These are phyloP conservation scores for Fusarium chlamydosporum DNA, from an alignment of 2,329 filamentous ascomycete species.

Conservation along the genomic window DNA sequence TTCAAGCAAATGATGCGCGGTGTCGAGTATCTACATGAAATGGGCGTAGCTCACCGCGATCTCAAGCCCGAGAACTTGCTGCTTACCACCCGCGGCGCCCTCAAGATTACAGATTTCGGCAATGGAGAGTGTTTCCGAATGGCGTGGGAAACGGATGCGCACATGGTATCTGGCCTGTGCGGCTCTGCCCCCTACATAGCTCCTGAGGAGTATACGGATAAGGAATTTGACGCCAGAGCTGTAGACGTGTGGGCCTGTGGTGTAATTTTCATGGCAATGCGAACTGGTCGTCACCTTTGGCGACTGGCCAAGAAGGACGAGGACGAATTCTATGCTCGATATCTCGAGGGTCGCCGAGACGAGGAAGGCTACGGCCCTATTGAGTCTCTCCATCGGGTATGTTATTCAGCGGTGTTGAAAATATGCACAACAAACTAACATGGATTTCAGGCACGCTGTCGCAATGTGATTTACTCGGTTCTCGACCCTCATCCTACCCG, in stretches of 20 bases:
- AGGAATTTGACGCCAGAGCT: conserved; percentile 96
- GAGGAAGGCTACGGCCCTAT: conserved; percentile 97
- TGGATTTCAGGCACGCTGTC: conserved; percentile 82
- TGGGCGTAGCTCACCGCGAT: conserved; percentile 97
- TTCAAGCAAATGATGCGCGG: conserved; percentile 99
- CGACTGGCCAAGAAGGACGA: conserved; percentile 96
- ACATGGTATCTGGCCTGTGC: conserved; percentile 97
- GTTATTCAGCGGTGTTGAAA: conserved; percentile 54
- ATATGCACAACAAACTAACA: conserved; percentile 31
- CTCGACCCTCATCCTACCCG: conserved; percentile 93
- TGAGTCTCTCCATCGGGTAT: conserved; percentile 92
- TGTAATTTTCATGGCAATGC: conserved; percentile 99
- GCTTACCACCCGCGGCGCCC: conserved; percentile 88
- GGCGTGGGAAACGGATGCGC: conserved; percentile 98
- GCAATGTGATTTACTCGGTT: conserved; percentile 99
- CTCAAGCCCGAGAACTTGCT: conserved; percentile 97
- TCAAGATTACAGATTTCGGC: conserved; percentile 99
- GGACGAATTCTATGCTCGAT: conserved; percentile 96
- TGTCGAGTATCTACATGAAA: conserved; percentile 99
- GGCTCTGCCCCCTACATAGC: conserved; percentile 98
- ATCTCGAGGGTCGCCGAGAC: conserved; percentile 91
- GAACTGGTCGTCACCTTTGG: conserved; percentile 95
- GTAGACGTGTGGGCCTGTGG: conserved; percentile 98
- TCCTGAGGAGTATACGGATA: conserved; percentile 94
- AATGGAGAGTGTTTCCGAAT: conserved; percentile 99